Percentiles rank a stretch among this genome's conserved stretches.
These are phyloP conservation scores for Fermentozyma sake DNA, from an alignment of 1,139 yeast genomes.

Conservation along the genomic window DNA sequence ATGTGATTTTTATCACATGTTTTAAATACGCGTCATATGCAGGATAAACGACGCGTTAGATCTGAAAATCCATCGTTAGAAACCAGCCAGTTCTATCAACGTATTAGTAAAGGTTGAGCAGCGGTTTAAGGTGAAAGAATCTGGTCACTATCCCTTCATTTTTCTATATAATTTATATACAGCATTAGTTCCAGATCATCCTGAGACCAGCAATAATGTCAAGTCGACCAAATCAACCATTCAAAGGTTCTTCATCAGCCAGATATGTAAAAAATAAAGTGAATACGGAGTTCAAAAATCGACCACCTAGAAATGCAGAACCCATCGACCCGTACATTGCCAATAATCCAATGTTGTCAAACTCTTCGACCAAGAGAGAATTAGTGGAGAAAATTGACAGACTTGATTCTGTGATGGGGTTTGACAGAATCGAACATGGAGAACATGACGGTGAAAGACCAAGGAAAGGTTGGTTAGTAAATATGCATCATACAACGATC, in stretches of 20 bases:
- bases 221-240: too few species aligned
- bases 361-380: slow-evolving; percentile 36
- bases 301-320: slow-evolving; percentile 7
- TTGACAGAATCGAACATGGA: slow-evolving; percentile 70
- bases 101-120: too few species aligned
- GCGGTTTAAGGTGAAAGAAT: too few species aligned
- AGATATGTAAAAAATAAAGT: slow-evolving; percentile 47
- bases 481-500: slow-evolving; percentile 73
- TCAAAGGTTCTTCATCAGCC: slow-evolving; percentile 52
- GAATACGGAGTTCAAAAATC: slow-evolving; percentile 13
- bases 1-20: too few species aligned
- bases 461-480: slow-evolving; percentile 81
- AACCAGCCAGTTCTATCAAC: too few species aligned
- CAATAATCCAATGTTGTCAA: slow-evolving; percentile 40
- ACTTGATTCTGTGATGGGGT: slow-evolving; percentile 79
- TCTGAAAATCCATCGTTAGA: too few species aligned
- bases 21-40: too few species aligned
- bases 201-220: too few species aligned
- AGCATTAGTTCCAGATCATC: too few species aligned
- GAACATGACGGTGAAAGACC: slow-evolving; percentile 46
- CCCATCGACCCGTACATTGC: slow-evolving; percentile 21
- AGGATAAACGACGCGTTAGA: background rate
- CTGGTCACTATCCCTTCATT: too few species aligned
- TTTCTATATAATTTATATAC: too few species aligned
- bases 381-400: slow-evolving; percentile 52